Percentiles rank a stretch among this genome's conserved stretches.
These are phyloP conservation scores for Entomortierella parvispora DNA, from an alignment of 192 early-diverging fungal genomes.

Conservation along the genomic window DNA sequence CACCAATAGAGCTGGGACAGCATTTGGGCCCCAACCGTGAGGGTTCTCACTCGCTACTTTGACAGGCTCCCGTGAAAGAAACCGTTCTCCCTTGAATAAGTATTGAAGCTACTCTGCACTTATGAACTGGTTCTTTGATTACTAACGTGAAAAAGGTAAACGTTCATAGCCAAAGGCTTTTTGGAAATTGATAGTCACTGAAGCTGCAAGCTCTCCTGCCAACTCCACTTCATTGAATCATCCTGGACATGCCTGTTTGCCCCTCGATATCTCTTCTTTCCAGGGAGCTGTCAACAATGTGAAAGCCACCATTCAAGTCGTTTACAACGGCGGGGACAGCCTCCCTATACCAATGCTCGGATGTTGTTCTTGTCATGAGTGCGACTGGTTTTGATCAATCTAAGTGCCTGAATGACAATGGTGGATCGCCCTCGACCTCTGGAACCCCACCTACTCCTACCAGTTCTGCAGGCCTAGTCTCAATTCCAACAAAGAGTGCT, in stretches of 20 bases:
- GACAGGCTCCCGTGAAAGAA: too few relatives aligned
- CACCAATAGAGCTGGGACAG: too few relatives aligned
- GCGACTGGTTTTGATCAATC: conserved; percentile 25
- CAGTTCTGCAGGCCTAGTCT: background rate
- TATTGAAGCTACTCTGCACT: too few relatives aligned
- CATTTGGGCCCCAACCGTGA: too few relatives aligned
- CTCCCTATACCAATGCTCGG: conserved; percentile 55
- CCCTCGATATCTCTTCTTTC: conserved; percentile 44
- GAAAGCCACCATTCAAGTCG: conserved; percentile 64
- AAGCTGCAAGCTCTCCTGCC: conserved; percentile 27
- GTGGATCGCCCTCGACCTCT: conserved; percentile 1
- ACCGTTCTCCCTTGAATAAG: too few relatives aligned
- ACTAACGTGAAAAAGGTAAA: too few relatives aligned
- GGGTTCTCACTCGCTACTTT: too few relatives aligned
- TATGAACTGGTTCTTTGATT: too few relatives aligned
- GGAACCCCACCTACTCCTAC: background rate
- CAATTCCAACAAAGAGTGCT: too few relatives aligned
- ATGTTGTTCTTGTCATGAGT: conserved; percentile 25
- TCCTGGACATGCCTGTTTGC: conserved; percentile 54
- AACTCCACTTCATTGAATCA: conserved; percentile 25
- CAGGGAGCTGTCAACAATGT: conserved; percentile 52
- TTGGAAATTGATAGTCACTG: conserved; percentile 51
- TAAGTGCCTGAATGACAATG: conserved; percentile 17
- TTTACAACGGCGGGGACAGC: conserved; percentile 63
- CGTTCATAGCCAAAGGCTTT: conserved; percentile 54